Evolutionary conservation across 768 basidiomycete genomes (phyloP).

Genomic region (Auriculariales sp.): DNA sequence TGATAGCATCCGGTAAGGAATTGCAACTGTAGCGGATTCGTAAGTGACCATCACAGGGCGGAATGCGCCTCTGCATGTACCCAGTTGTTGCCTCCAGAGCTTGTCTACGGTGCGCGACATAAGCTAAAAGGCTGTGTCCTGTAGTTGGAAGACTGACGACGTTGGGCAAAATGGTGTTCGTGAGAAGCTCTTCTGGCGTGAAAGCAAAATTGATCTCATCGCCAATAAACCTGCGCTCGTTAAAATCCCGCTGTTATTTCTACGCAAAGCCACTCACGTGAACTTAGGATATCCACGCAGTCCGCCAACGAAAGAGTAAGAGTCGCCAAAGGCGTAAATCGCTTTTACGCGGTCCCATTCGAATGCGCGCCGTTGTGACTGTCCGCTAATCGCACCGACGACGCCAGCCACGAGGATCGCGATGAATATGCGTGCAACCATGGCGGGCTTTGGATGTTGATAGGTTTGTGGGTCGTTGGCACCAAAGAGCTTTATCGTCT

Average conservation of each 20-base stretch:
- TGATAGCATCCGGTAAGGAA: conserved; percentile 36
- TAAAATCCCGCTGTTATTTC: no score
- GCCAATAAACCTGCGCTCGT: conserved; percentile 31
- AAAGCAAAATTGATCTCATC: conserved; percentile 28
- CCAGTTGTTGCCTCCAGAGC: conserved; percentile 41
- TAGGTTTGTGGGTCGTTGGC: no score
- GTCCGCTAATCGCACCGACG: no score
- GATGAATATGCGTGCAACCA: no score
- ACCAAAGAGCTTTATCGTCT: no score
- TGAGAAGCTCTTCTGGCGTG: conserved; percentile 25
- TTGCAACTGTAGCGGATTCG: conserved; percentile 23
- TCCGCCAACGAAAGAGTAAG: conserved; percentile 40
- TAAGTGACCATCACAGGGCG: neutral
- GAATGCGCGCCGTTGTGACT: no score
- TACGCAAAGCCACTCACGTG: conserved; percentile 18
- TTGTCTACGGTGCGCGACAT: conserved; percentile 24
- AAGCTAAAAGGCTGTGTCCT: no score
- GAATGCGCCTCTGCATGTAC: conserved; percentile 12
- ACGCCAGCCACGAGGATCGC: no score
- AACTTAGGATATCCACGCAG: conserved; percentile 33
- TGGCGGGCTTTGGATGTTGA: no score
- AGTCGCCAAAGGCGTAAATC: conserved; percentile 41
- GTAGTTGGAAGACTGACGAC: conserved; percentile 19
- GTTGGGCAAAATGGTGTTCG: conserved; percentile 29
- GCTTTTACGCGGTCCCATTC: conserved; percentile 29